Percentiles rank a stretch among this genome's conserved stretches.
These are phyloP conservation scores for Starmerella powellii DNA, from an alignment of 805 yeast species.

Conservation along the genomic window DNA sequence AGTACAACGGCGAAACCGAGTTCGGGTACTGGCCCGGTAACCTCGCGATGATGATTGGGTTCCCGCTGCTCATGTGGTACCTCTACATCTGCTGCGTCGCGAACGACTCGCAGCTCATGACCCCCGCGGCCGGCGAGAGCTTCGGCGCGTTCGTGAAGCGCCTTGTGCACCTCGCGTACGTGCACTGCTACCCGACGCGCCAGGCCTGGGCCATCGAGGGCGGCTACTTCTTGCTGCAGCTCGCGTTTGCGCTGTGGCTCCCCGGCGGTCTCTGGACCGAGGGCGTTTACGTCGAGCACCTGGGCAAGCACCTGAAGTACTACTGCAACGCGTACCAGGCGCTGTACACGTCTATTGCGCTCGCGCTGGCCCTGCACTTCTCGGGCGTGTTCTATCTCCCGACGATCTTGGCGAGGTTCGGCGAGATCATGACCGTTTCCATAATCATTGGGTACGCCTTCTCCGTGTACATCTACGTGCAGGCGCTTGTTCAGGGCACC, in stretches of 20 bases:
- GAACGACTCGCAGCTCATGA: constrained; percentile 61
- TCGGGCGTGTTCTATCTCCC: constrained; percentile 64
- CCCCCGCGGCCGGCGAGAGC: constrained; percentile 47
- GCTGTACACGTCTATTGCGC: constrained; percentile 53
- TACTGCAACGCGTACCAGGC: constrained; percentile 86
- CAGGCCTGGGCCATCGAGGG: constrained; percentile 62
- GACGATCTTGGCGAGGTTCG: constrained; percentile 68
- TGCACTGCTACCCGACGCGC: constrained; percentile 34
- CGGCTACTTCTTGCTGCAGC: constrained; percentile 57
- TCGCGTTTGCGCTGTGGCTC: constrained; percentile 59
- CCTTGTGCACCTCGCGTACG: constrained; percentile 35
- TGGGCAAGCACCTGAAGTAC: constrained; percentile 75
- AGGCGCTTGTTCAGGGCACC: constrained; percentile 55
- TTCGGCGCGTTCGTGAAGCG: constrained; percentile 35
- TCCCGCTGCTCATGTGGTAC: constrained; percentile 89
- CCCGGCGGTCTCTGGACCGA: constrained; percentile 86
- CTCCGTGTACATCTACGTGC: constrained; percentile 57
- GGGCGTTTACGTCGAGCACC: constrained; percentile 83
- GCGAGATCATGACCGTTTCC: constrained; percentile 86
- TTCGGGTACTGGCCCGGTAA: constrained; percentile 93
- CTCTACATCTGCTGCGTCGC: constrained; percentile 87
- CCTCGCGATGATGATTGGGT: constrained; percentile 79
- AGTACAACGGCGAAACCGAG: constrained; percentile 35
- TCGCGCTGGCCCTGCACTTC: constrained; percentile 54
- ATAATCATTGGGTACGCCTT: constrained; percentile 64